phyloP scores from a whole-genome alignment of 805 yeast species.

The Brettanomyces bruxellensis region DNA sequence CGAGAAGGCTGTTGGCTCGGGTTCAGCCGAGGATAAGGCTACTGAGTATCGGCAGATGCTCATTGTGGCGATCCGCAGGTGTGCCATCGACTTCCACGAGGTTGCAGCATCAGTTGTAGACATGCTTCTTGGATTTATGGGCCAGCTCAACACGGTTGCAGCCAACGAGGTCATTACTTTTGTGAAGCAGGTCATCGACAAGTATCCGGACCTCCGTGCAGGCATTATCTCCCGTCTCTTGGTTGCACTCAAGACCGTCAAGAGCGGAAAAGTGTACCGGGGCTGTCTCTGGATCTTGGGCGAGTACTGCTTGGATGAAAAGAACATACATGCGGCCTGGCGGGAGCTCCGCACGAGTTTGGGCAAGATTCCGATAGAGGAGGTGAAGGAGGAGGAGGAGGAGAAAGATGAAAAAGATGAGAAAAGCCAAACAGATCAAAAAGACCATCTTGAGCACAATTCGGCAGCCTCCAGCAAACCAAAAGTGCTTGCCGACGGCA shows the following conservation, averaged over 20 bases:
- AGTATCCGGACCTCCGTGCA: slow-evolving; percentile 71
- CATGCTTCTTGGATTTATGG: slow-evolving; percentile 73
- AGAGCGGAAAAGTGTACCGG: slow-evolving; percentile 84
- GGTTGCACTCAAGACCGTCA: slow-evolving; percentile 51
- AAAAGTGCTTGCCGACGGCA: slow-evolving; percentile 93
- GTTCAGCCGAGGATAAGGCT: slow-evolving; percentile 67
- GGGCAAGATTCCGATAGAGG: slow-evolving; percentile 87
- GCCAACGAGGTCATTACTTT: slow-evolving; percentile 88
- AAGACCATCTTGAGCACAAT: slow-evolving; percentile 14
- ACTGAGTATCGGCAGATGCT: slow-evolving; percentile 82
- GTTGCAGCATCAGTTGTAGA: slow-evolving; percentile 90
- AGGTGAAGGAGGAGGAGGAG: slow-evolving; percentile 24
- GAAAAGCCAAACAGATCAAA: slow-evolving; percentile 9
- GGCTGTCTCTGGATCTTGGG: slow-evolving; percentile 96
- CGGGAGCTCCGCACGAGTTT: slow-evolving; percentile 68
- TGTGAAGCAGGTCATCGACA: slow-evolving; percentile 89
- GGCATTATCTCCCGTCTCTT: slow-evolving; percentile 58
- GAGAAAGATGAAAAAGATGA: slow-evolving; percentile 5
- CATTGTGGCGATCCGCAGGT: slow-evolving; percentile 79
- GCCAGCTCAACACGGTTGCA: slow-evolving; percentile 74
- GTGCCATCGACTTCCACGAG: slow-evolving; percentile 82
- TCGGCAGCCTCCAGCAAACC: slow-evolving; percentile 30
- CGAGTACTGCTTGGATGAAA: slow-evolving; percentile 70
- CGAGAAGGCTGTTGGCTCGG: slow-evolving; percentile 46
- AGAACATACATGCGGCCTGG: slow-evolving; percentile 79